Percentiles rank a stretch among this genome's conserved stretches.
phyloP scores from a whole-genome alignment of 768 basidiomycete species.

The Lactarius deliciosus region DNA sequence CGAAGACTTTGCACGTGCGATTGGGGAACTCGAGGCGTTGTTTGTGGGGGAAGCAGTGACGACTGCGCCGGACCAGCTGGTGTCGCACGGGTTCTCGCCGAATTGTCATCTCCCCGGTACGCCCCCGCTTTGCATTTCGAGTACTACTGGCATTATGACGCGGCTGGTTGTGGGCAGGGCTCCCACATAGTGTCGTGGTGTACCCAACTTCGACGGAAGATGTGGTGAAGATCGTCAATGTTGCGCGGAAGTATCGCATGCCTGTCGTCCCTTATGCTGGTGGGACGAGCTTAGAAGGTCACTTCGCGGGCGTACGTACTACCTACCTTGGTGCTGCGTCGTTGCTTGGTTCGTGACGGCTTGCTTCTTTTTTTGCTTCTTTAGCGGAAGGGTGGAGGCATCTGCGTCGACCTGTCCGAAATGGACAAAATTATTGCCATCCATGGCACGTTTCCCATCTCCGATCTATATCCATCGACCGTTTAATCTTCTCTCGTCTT shows the following conservation, averaged over 20 bases:
- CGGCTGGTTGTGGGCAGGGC: constrained; percentile 34
- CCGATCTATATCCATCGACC: background rate
- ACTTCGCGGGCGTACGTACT: constrained; percentile 58
- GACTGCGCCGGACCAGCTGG: constrained; percentile 30
- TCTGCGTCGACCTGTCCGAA: constrained; percentile 73
- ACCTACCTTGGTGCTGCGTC: background rate
- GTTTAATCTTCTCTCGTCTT: background rate
- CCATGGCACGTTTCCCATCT: constrained; percentile 49
- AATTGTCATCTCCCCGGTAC: constrained; percentile 32
- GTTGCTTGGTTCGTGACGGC: background rate
- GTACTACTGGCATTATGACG: background rate
- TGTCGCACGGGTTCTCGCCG: constrained; percentile 34
- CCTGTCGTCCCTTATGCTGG: constrained; percentile 80
- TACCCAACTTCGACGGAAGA: constrained; percentile 74
- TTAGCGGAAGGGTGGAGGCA: constrained; percentile 49
- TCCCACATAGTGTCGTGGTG: constrained; percentile 58
- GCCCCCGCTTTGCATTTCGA: background rate
- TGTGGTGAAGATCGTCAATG: constrained; percentile 73
- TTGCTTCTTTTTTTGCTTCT: background rate
- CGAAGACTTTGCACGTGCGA: constrained; percentile 34
- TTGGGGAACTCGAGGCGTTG: constrained; percentile 31
- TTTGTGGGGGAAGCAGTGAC: constrained; percentile 25
- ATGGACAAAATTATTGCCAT: constrained; percentile 82
- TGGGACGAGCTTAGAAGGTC: constrained; percentile 81
- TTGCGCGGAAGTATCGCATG: constrained; percentile 71